phyloP scores from a whole-genome alignment of 2,329 filamentous ascomycete genomes.

The Phialocephala sp. region DNA sequence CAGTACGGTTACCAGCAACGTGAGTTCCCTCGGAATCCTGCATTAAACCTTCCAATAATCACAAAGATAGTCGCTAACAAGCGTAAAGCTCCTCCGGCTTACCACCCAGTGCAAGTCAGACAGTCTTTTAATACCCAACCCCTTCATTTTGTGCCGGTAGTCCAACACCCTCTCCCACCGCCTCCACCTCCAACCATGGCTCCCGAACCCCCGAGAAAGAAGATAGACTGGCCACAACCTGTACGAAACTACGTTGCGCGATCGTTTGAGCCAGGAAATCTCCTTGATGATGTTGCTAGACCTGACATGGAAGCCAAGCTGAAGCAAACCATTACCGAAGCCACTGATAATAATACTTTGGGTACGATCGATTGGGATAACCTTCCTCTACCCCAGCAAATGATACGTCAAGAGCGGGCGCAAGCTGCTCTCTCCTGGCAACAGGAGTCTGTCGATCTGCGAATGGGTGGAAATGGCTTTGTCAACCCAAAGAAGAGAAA shows the following conservation, averaged over 20 bases:
- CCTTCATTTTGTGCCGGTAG: constrained; percentile 43
- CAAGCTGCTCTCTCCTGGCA: constrained; percentile 43
- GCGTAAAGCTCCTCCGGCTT: constrained; percentile 47
- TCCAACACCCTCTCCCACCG: constrained; percentile 44
- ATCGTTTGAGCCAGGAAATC: constrained; percentile 79
- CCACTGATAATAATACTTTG: constrained; percentile 75
- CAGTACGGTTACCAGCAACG: constrained; percentile 39
- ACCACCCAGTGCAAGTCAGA: constrained; percentile 52
- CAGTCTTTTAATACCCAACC: constrained; percentile 44
- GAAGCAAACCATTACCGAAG: constrained; percentile 82
- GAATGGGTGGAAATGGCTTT: constrained; percentile 33
- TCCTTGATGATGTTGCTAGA: constrained; percentile 64
- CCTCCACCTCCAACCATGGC: constrained; percentile 37
- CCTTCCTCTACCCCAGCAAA: constrained; percentile 82
- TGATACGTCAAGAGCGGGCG: constrained; percentile 74
- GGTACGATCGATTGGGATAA: constrained; percentile 80
- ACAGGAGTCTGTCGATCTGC: constrained; percentile 38
- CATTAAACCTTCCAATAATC: constrained; percentile 3
- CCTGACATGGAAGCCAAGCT: constrained; percentile 83
- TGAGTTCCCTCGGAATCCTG: constrained; percentile 31
- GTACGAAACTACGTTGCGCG: constrained; percentile 89
- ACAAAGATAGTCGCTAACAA: constrained; percentile 40
- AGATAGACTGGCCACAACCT: constrained; percentile 80
- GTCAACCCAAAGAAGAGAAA: constrained; percentile 76
- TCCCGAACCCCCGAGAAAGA: constrained; percentile 48